Base-by-base conservation (phyloP, 768 basidiomycete species). In the Leucocoprinus birnbaumii region DNA sequence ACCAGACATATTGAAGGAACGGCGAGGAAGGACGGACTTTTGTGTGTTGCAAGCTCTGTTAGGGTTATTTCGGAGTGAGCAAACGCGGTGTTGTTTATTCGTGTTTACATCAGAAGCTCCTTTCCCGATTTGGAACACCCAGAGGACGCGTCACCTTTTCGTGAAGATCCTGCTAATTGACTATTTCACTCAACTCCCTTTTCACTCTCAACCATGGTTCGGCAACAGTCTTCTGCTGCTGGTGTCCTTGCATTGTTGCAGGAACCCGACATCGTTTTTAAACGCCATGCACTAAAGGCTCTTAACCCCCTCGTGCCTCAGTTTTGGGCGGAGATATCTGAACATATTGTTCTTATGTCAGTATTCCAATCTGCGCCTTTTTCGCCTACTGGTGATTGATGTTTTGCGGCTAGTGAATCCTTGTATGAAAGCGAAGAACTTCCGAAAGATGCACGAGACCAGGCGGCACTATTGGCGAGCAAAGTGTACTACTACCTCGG, bases 321-420 rank as follows among this genome's bases (percentile, higher is more conserved):
- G 63, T 98, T 98, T 71, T 99, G 97, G 97, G 89, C 96, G 45
- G 97, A 99, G 78, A 96, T 98, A 65, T 94, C 93, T 62, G 97
- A 99, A 71, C 85, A 91, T 67, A 87, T 98, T 63, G 82, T 89
- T 31, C 74, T 85, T 56, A 94, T 98, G 95, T 92, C 68, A 63
- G 91, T 75, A 5, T 47, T 56, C 48, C 50, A 35, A 59, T 56
- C 34, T 56, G 57, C 35, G 43, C 52, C 47, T 24, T 51, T 50
- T 18, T 35, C 56, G 53, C 44, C 35, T 18, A 19, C 25, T 22
- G n/a, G 46, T 48, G 49, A 38, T 51, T 63, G 57, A 55, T 57
- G 42, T 14, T 59, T n/a, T 51, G 1, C 10, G 18, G 5, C 48
- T 66, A 98, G 96, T 62, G 97, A 99, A 71, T 80, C 87, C 0